Percentiles rank a stretch among this genome's conserved stretches.
These are phyloP conservation scores for Grammothele lineata DNA, from an alignment of 768 basidiomycete species.

Conservation along the genomic window DNA sequence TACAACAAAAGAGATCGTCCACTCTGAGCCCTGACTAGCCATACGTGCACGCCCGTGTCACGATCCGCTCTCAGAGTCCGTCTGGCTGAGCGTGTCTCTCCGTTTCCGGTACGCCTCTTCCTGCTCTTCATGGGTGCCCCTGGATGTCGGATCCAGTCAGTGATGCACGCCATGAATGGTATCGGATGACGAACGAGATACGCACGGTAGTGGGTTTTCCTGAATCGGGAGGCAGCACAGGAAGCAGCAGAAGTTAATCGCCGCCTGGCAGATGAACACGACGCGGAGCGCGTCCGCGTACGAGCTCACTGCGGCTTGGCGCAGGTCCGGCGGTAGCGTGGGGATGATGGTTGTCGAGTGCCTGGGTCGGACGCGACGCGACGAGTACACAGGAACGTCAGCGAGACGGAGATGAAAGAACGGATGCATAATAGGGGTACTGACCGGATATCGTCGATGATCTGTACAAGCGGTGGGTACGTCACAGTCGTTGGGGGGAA, in stretches of 20 bases:
- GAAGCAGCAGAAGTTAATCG: conserved; percentile 61
- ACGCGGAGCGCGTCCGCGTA: conserved; percentile 77
- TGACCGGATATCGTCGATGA: conserved; percentile 69
- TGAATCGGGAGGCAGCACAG: conserved; percentile 71
- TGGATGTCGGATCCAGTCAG: conserved; percentile 20
- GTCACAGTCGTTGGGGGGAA: not conserved
- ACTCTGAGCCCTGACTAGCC: too few relatives aligned
- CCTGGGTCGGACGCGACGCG: conserved; percentile 30
- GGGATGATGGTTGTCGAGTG: conserved; percentile 74
- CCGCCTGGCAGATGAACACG: conserved; percentile 79
- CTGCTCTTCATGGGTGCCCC: conserved; percentile 61
- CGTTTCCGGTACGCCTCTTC: conserved; percentile 50
- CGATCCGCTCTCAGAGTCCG: conserved; percentile 1
- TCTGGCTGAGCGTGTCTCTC: conserved; percentile 20
- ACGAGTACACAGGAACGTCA: too few relatives aligned
- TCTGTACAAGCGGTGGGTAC: conserved; percentile 35
- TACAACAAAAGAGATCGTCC: too few relatives aligned
- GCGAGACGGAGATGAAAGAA: conserved; percentile 1
- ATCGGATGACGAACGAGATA: not conserved
- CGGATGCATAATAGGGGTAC: conserved; percentile 2
- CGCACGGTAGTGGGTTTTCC: conserved; percentile 60
- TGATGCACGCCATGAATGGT: too few relatives aligned
- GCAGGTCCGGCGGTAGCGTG: conserved; percentile 48
- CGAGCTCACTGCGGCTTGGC: conserved; percentile 63
- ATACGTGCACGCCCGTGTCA: too few relatives aligned